phyloP scores from a whole-genome alignment of 495 filamentous ascomycete genomes.

The Tuber calosporum region DNA sequence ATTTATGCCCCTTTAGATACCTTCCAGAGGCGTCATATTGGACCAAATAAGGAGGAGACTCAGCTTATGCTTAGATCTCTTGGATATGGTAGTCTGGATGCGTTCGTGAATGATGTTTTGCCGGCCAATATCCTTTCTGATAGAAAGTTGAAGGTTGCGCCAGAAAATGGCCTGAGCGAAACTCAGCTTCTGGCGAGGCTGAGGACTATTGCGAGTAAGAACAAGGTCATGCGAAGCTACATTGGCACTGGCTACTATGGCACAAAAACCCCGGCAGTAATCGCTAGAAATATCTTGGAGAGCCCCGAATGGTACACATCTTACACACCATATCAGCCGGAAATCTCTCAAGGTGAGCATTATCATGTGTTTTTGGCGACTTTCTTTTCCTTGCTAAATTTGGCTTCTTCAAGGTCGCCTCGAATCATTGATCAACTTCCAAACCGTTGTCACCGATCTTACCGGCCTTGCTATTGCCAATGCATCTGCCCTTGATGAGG shows the following conservation, averaged over 20 bases:
- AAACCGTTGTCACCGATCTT: slow-evolving; percentile 86
- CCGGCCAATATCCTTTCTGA: slow-evolving; percentile 74
- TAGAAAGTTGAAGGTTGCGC: slow-evolving; percentile 43
- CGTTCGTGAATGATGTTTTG: slow-evolving; percentile 84
- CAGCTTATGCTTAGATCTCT: slow-evolving; percentile 75
- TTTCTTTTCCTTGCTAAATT: slow-evolving; percentile 7
- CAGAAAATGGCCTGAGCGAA: slow-evolving; percentile 58
- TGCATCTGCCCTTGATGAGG: slow-evolving; percentile 88
- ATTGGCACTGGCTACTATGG: slow-evolving; percentile 86
- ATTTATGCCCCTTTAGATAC: slow-evolving; percentile 50
- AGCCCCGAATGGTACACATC: slow-evolving; percentile 97
- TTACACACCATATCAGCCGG: slow-evolving; percentile 96
- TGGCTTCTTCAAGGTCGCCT: slow-evolving; percentile 51
- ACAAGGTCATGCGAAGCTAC: slow-evolving; percentile 58
- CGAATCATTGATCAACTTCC: slow-evolving; percentile 93
- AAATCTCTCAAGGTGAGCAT: slow-evolving; percentile 75
- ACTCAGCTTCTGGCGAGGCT: slow-evolving; percentile 59
- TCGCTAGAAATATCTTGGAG: slow-evolving; percentile 90
- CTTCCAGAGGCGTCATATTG: slow-evolving; percentile 87
- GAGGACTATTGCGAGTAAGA: slow-evolving; percentile 58
- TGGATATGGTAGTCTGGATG: slow-evolving; percentile 64
- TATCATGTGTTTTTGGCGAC: neutral
- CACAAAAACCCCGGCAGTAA: slow-evolving; percentile 80
- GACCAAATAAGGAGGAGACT: slow-evolving; percentile 65
- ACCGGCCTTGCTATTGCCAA: slow-evolving; percentile 87